phyloP scores from a whole-genome alignment of 192 early-diverging fungal species.

The Allomyces arbusculus region DNA sequence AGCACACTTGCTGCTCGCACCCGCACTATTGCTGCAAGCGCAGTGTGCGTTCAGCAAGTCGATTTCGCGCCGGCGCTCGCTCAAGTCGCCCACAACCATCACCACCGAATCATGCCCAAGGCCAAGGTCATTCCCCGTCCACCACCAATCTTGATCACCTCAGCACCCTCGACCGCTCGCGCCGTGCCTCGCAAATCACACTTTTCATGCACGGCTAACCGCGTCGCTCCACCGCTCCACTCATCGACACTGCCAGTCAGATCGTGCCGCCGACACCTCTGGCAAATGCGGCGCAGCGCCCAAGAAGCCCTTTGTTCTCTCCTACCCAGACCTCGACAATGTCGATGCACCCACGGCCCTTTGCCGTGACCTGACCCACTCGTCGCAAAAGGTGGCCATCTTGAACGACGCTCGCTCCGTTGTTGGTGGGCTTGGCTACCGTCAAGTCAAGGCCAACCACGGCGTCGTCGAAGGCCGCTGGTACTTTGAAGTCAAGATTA shows the following conservation, averaged over 20 bases:
- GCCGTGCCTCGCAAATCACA: background rate
- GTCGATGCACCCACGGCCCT: background rate
- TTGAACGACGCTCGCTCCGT: background rate
- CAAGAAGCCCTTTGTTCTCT: background rate
- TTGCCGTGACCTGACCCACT: background rate
- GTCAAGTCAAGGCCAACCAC: conserved; percentile 53
- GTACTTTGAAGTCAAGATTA: conserved; percentile 49
- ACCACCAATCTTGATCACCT: background rate
- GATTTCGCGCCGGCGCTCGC: too few species aligned
- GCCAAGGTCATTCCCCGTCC: background rate
- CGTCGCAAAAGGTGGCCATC: background rate
- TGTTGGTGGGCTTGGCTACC: conserved; percentile 21
- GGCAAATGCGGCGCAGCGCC: too few species aligned
- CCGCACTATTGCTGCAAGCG: too few species aligned
- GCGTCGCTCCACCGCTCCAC: background rate
- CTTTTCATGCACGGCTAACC: background rate
- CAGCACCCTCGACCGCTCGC: background rate
- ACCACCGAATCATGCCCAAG: too few species aligned
- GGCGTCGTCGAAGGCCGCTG: conserved; percentile 50
- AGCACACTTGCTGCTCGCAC: too few species aligned
- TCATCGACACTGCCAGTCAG: too few species aligned
- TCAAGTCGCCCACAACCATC: too few species aligned
- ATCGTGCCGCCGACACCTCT: too few species aligned
- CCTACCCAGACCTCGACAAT: background rate
- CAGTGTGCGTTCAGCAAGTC: too few species aligned